Evolutionary conservation across 2,329 filamentous ascomycete genomes (phyloP).

Genomic region (Phyllosticta ampelicida): DNA sequence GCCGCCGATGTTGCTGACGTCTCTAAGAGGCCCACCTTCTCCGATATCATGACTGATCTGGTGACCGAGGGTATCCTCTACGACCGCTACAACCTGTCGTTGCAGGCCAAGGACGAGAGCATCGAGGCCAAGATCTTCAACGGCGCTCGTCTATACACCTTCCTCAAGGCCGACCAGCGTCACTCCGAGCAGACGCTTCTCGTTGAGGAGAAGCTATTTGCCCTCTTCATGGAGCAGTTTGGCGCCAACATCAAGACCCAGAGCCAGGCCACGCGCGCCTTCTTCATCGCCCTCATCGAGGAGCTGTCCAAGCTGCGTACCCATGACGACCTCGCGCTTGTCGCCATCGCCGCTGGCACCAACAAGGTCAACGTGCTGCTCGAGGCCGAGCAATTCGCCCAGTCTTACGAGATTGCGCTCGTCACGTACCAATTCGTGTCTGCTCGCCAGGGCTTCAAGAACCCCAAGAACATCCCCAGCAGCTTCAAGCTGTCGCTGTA

Average conservation of each 20-base stretch:
- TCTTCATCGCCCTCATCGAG: conserved; percentile 10
- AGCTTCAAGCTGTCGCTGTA: conserved; percentile 28
- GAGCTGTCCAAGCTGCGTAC: conserved; percentile 2
- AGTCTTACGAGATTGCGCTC: conserved; percentile 25
- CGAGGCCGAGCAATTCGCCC: conserved; percentile 22
- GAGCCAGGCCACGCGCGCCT: conserved; percentile 4
- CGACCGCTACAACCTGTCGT: conserved; percentile 20
- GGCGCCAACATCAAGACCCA: conserved; percentile 8
- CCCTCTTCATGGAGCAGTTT: conserved; percentile 7
- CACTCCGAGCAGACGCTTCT: conserved; percentile 4
- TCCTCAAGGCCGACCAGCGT: conserved; percentile 12
- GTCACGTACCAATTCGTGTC: conserved; percentile 23
- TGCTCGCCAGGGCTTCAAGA: conserved; percentile 23
- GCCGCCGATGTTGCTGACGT: conserved; percentile 23
- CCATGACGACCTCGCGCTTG: conserved; percentile 7
- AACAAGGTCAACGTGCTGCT: conserved; percentile 5
- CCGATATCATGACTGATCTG: conserved; percentile 35
- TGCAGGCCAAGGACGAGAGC: conserved; percentile 25
- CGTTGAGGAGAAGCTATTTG: conserved; percentile 6
- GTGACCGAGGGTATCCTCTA: conserved; percentile 27
- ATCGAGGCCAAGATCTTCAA: conserved; percentile 25
- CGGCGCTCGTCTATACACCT: conserved; percentile 22
- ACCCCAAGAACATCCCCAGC: conserved; percentile 23
- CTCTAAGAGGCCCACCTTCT: conserved; percentile 19
- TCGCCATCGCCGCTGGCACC: conserved; percentile 5